Percentiles rank a stretch among this genome's conserved stretches.
Evolutionary conservation across 2,329 filamentous ascomycete genomes (phyloP).

Genomic region (Dactylellina parvicollis): DNA sequence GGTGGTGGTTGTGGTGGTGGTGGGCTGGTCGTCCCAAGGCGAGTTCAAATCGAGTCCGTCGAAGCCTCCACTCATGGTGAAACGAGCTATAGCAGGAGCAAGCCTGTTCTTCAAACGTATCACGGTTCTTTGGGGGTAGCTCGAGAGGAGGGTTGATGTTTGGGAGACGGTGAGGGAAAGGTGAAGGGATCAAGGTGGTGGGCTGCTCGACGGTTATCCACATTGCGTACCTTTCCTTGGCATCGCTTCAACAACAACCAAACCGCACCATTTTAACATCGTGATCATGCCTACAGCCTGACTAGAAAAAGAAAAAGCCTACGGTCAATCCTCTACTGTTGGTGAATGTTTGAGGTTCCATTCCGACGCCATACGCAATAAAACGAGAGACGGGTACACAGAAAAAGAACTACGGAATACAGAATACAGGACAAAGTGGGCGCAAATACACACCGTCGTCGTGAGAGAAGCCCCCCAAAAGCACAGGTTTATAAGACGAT

Average conservation of each 20-base stretch:
- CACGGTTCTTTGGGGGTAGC: neutral
- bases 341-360: conserved; percentile 47
- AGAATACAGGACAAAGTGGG: neutral
- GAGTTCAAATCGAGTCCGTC: conserved; percentile 52
- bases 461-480: conserved; percentile 21
- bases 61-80: conserved; percentile 53
- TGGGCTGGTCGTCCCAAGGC: conserved; percentile 53
- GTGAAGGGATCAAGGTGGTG: neutral
- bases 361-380: conserved; percentile 53
- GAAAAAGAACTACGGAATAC: conserved; percentile 11
- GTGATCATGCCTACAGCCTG: neutral
- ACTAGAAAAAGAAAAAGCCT: neutral
- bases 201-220: conserved; percentile 15
- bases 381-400: conserved; percentile 48
- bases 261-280: neutral
- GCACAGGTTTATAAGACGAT: conserved; percentile 35
- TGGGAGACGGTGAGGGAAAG: neutral
- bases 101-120: conserved; percentile 5
- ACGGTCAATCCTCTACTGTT: neutral
- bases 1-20: conserved; percentile 20
- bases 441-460: conserved; percentile 13
- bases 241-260: conserved; percentile 6
- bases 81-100: conserved; percentile 1
- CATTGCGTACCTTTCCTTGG: conserved; percentile 54
- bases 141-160: neutral